Evolutionary conservation across 1,139 yeast genomes (phyloP), one percentile per base, ranked within the genome.

Genomic region (Zygosaccharomyces sapae): DNA sequence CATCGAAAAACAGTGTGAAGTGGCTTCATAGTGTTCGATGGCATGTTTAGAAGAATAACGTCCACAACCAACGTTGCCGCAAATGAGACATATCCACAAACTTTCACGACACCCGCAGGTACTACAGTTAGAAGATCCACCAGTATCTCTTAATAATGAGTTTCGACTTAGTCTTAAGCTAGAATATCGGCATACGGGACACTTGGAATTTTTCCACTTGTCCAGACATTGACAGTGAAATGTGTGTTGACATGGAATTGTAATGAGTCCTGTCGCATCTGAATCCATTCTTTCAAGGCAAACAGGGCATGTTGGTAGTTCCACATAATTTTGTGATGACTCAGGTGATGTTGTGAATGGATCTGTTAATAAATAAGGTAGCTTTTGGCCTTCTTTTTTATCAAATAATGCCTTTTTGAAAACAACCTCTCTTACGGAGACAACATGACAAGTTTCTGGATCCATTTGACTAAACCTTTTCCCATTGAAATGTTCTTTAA

Each of bases 1-100:
- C 96, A 90, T 88, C 0, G 96, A 86, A 69, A 87, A 90, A 61
- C 96, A 86, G 66, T 90, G 97, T 2, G 86, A 84, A 0, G 95
- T 83, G 12, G 72, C 72, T 16, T 81, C 77, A 65, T 80, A 89
- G 66, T 90, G 97, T 54, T 83, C 79, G 41, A 86, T 77, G 0
- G 96, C 95, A 69, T 90, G 97, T 46, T 86, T 90, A 43, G 83
- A 80, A 45, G 88, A 86, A 63, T 90, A 90, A 54, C 97, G 70
- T 10, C 96, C 95, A 69, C 97, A 90, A 0, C 96, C 97, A 25
- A 88, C 73, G 53, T 81, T 79, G 0, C 97, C 97, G 70, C 97
- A 90, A 12, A 87, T 80, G 33, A 90, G 70, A 67, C 97, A 90
- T 8, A 88, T 83, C 97, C 97, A 90, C 24, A 89, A 69, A 65